Base-by-base conservation (phyloP, 2,329 filamentous ascomycete species). In the Ilyonectria robusta region DNA sequence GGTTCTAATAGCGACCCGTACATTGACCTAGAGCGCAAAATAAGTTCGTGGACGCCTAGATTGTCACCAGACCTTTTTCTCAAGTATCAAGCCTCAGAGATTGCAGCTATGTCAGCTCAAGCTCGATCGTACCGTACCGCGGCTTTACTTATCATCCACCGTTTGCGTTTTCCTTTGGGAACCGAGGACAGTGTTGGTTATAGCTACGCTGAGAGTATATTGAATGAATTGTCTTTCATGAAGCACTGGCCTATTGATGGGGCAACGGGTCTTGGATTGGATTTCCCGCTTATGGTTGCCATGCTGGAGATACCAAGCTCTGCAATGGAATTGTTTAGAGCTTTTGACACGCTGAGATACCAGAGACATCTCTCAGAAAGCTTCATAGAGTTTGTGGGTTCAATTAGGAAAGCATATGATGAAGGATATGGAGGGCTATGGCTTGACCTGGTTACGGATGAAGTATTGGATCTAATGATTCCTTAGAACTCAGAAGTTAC, bases 131-230 rank as follows among this genome's bases (percentile, higher is more conserved):
- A 68, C 42, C 67, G 68, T 10, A 23, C 37, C 1, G 67, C 65
- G 15, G 42, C 65, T 19, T 54, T 71, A 3, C 65, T 71, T 4
- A 55, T 70, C 13, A 68, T 71, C 13, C 70, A 71, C 33, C 62
- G 67, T 8, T 54, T 71, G 11, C 67, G 70, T 1, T 65, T 57
- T 33, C 70, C 67, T n/a, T 35, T 71, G 0, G 70, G 70, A 6
- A n/a, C 51, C 4, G 46, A 65, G 13, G 70, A 71, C 23, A n/a
- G 50, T 2, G 19, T 50, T 9, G 70, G 59, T 15, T 42, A 31
- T 13, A 31, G 19, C 4, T 57, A 63, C 15, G 63, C 65, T 10
- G 42, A 51, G 40, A 55, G 19, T 13, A 71, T 71, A 29, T 26
- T 70, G 1, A 26, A 63, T 10, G 65, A 70, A 19, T 26, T 71